Evolutionary conservation across 352 stramenopile genomes (phyloP).

Genomic region (Elongisporangium undulatum): DNA sequence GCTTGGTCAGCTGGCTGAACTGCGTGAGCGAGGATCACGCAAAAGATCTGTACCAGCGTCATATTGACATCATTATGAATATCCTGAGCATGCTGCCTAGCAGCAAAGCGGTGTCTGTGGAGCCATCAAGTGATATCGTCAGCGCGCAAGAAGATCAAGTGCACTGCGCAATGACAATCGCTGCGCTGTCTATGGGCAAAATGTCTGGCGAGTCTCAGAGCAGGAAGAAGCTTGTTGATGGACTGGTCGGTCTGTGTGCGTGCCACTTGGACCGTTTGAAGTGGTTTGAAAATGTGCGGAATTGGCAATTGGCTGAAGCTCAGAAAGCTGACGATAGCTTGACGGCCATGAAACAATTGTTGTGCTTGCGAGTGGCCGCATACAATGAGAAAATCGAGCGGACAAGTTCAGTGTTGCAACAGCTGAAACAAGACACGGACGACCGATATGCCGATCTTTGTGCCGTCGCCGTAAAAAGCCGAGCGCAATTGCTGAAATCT

Average conservation of each 20-base stretch:
- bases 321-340: neutral
- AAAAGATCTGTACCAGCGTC: neutral
- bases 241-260: neutral
- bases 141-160: neutral
- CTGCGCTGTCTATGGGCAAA: neutral
- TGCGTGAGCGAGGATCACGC: neutral
- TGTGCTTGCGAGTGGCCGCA: neutral
- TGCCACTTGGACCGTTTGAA: neutral
- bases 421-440: neutral
- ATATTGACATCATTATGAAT: neutral
- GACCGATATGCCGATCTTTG: neutral
- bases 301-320: neutral
- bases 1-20: neutral
- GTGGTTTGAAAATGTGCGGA: neutral
- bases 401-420: neutral
- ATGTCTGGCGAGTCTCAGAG: neutral
- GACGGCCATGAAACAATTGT: neutral
- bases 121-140: neutral
- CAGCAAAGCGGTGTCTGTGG: neutral
- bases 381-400: neutral
- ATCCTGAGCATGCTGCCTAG: neutral
- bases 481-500: neutral
- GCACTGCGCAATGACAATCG: neutral
- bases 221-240: neutral
- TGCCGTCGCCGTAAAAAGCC: neutral